Base-by-base conservation (phyloP, 2,329 filamentous ascomycete species). In the Phialophora verrucosa region DNA sequence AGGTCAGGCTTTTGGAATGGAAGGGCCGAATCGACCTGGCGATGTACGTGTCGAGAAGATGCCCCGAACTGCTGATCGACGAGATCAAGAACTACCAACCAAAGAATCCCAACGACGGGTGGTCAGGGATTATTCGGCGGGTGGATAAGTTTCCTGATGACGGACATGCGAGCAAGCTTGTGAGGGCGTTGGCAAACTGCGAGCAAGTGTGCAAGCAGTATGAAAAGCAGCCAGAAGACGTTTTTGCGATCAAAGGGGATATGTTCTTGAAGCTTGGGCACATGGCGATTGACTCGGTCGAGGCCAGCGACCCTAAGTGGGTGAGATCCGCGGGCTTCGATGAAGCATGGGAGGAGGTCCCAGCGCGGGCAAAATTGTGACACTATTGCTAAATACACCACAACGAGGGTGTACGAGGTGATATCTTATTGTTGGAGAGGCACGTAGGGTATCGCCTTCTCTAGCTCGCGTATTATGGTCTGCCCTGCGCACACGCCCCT, bases 81-180 rank as follows among this genome's bases (percentile, higher is more conserved):
- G 83, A 88, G 56, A 84, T 96, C 61, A 77, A 76, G 0, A 74
- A 78, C 0, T 94, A 95, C 74, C 76, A 78, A 1, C 84, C 88
- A 0, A 84, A 80, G 63, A 78, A 81, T 69, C 32, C 68, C 58
- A 4, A 74, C 1, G 76, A 75, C 63, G 72, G 73, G 50, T 83
- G 81, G 84, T 77, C 77, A 50, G 77, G 73, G 23, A 74, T 84
- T 53, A 80, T 83, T 67, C 74, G 77, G 67, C 81, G 75, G 59
- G 84, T 78, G 58, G 83, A 83, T 62, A 71, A 73, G 42, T 74
- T 83, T 0, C 31, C 50, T 1, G 93, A 97, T 71, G 93, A 97
- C 76, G 93, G 93, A 0, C 94, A 98, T 78, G 83, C 87, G 10
- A 83, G 88, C 62, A 97, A 97, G 77, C 79, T 96, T 4, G 82